phyloP scores from a whole-genome alignment of 768 basidiomycete species.

The Tricholoma matsutake region DNA sequence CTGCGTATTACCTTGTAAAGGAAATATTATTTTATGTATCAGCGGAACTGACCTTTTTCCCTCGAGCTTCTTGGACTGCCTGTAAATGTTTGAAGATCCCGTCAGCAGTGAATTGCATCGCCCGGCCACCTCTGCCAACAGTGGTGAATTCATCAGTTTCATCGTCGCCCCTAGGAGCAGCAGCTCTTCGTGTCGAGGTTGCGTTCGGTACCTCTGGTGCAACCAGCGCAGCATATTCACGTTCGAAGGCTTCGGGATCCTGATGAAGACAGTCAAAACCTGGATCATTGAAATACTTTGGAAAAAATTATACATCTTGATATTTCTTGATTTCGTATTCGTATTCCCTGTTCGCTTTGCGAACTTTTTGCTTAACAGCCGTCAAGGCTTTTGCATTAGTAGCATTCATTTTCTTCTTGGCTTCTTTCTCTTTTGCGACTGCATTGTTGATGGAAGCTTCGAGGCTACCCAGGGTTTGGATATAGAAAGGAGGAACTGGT shows the following conservation, averaged over 20 bases:
- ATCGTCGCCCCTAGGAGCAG: constrained; percentile 35
- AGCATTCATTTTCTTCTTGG: constrained; percentile 96
- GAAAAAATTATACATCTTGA: constrained; percentile 51
- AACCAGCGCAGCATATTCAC: constrained; percentile 59
- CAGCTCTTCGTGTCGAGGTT: constrained; percentile 35
- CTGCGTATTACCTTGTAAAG: constrained; percentile 39
- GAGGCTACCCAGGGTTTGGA: constrained; percentile 69
- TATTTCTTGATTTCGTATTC: constrained; percentile 78
- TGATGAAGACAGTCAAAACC: constrained; percentile 27
- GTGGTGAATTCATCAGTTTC: constrained; percentile 77
- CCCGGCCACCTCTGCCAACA: constrained; percentile 88
- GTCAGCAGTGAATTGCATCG: constrained; percentile 77
- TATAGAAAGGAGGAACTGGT: constrained; percentile 82
- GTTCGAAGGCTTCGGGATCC: constrained; percentile 89
- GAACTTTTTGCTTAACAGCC: constrained; percentile 97
- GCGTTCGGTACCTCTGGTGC: constrained; percentile 38
- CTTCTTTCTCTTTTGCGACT: constrained; percentile 82
- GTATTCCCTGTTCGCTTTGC: constrained; percentile 86
- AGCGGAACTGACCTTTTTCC: constrained; percentile 78
- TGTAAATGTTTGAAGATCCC: constrained; percentile 91
- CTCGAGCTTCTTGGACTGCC: constrained; percentile 88
- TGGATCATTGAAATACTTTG: background rate
- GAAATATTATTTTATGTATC: background rate
- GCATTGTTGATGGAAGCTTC: constrained; percentile 74
- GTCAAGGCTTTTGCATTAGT: constrained; percentile 92